Conservation (phyloP, 768 basidiomycete species). For the Hericium rajendrae region DNA sequence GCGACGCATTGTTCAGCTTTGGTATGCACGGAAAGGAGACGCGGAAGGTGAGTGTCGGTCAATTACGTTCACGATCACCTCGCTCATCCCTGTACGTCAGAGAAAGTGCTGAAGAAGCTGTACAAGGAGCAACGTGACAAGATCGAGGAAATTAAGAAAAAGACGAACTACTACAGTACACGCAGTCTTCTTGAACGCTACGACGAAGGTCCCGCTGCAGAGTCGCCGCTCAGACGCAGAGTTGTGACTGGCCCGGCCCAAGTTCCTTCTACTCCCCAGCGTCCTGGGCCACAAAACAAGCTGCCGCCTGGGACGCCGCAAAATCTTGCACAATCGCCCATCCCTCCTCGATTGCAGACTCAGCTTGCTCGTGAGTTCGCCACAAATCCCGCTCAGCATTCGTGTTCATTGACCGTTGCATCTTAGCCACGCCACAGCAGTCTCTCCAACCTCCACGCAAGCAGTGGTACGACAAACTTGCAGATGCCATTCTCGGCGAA, state of each 20-base stretch:
- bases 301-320: constrained; percentile 1
- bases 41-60: constrained; percentile 54
- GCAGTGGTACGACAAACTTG: constrained; percentile 81
- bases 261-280: constrained; percentile 18
- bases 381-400: neutral
- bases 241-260: constrained; percentile 25
- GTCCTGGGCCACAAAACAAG: constrained; percentile 18
- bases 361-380: neutral
- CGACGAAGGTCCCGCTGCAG: constrained; percentile 44
- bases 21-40: constrained; percentile 74
- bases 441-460: constrained; percentile 48
- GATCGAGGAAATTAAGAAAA: constrained; percentile 95
- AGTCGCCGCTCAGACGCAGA: constrained; percentile 27
- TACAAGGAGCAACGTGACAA: constrained; percentile 74
- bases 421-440: constrained; percentile 28
- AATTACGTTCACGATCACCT: constrained; percentile 1
- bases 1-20: constrained; percentile 71
- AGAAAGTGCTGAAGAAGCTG: constrained; percentile 65
- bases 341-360: neutral
- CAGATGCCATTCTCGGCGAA: constrained; percentile 79
- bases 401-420: neutral
- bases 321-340: neutral
- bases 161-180: constrained; percentile 92
- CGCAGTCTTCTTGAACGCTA: constrained; percentile 85
- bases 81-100: constrained; percentile 31